Evolutionary conservation across 495 filamentous ascomycete species (phyloP).

Genomic region (Lophiostoma macrostomum): DNA sequence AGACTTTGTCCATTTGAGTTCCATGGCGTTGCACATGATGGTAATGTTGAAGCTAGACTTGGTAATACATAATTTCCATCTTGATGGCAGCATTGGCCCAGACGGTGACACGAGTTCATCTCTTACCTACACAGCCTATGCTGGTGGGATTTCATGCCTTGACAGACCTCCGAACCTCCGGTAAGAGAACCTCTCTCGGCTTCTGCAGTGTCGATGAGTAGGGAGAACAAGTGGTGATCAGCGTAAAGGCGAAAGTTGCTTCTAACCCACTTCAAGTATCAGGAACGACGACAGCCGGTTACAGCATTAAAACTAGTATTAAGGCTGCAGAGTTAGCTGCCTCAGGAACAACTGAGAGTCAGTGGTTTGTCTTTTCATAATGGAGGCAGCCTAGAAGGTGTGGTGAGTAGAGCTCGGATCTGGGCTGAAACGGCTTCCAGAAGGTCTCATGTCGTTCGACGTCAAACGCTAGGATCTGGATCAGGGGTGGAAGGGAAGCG

Average conservation of each 20-base stretch:
- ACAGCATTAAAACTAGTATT: conserved; percentile 24
- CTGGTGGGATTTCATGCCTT: too few relatives aligned
- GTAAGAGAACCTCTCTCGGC: too few relatives aligned
- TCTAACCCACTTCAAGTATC: neutral
- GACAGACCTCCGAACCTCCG: too few relatives aligned
- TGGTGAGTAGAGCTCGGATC: neutral
- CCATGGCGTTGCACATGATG: too few relatives aligned
- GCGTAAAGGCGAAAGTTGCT: neutral
- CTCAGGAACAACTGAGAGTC: conserved; percentile 7
- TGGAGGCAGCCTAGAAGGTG: conserved; percentile 4
- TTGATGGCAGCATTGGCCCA: too few relatives aligned
- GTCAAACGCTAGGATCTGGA: conserved; percentile 15
- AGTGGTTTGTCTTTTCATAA: conserved; percentile 4
- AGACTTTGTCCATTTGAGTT: too few relatives aligned
- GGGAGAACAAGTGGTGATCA: neutral
- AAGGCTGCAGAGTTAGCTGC: conserved; percentile 13
- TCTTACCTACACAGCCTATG: too few relatives aligned
- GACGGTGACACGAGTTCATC: too few relatives aligned
- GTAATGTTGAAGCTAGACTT: too few relatives aligned
- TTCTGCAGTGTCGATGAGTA: conserved; percentile 1
- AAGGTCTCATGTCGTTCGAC: conserved; percentile 22
- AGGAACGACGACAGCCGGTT: conserved; percentile 10
- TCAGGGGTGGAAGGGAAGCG: neutral
- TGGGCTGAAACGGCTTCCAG: conserved; percentile 28
- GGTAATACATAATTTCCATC: too few relatives aligned